These are phyloP conservation scores for Pseudopediastrum boryanum DNA, from an alignment of 139 green algal species.

Conservation along the genomic window DNA sequence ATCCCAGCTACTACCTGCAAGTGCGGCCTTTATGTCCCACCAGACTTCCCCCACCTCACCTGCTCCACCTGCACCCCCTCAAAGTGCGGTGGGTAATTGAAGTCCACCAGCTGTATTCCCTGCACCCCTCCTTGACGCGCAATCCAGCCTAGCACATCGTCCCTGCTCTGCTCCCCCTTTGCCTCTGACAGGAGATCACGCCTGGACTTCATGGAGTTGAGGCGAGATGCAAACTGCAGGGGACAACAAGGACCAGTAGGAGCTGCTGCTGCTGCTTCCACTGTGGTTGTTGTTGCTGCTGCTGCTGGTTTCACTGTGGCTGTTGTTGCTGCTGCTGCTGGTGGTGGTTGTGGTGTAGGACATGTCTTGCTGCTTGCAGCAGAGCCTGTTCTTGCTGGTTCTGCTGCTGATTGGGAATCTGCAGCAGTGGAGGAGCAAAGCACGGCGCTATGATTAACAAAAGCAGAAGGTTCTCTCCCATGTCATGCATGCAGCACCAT, in stretches of 20 bases:
- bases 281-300: background rate
- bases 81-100: constrained; percentile 75
- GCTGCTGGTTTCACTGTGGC: background rate
- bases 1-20: too few relatives aligned
- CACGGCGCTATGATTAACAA: too few relatives aligned
- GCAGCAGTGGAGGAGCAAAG: too few relatives aligned
- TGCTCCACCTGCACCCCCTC: constrained; percentile 21
- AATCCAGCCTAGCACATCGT: constrained; percentile 52
- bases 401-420: constrained; percentile 14
- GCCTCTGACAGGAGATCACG: constrained; percentile 45
- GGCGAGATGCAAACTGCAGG: constrained; percentile 54
- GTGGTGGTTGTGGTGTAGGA: background rate
- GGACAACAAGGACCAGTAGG: constrained; percentile 27
- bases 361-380: background rate
- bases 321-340: background rate
- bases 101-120: constrained; percentile 54
- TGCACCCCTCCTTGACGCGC: constrained; percentile 46
- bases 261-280: background rate
- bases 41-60: background rate
- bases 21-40: too few relatives aligned
- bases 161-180: background rate
- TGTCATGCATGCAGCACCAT: too few relatives aligned
- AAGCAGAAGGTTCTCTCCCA: too few relatives aligned
- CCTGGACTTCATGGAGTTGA: constrained; percentile 71
- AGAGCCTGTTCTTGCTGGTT: background rate